Conservation (phyloP, 2,329 filamentous ascomycete genomes). For the Botrytis fragariae region DNA sequence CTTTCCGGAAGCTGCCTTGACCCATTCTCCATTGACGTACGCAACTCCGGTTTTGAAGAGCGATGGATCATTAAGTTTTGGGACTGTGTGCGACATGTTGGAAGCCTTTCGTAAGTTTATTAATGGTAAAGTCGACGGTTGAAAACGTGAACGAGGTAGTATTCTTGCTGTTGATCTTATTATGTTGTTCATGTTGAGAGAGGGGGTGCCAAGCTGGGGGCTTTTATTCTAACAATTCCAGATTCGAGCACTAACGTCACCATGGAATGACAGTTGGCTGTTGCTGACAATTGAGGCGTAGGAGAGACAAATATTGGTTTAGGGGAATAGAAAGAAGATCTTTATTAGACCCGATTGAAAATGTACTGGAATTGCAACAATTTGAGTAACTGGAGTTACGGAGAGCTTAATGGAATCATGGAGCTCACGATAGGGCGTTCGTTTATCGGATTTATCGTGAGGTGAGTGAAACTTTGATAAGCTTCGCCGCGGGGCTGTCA, state of each 20-base stretch:
- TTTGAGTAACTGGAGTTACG: constrained; percentile 5
- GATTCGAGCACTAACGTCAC: not conserved
- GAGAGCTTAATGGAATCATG: not conserved
- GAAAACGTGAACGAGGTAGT: constrained; percentile 31
- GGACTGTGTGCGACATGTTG: constrained; percentile 34
- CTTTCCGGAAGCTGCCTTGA: constrained; percentile 79
- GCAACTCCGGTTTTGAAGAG: constrained; percentile 78
- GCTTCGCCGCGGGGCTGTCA: not conserved
- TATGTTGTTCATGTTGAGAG: constrained; percentile 31
- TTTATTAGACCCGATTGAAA: not conserved
- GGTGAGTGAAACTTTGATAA: not conserved
- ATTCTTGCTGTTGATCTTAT: constrained; percentile 30
- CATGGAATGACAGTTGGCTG: constrained; percentile 14
- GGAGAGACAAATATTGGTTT: not conserved
- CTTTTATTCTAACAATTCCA: constrained; percentile 13
- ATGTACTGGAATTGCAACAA: not conserved
- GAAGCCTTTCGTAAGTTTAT: constrained; percentile 29
- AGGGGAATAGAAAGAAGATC: not conserved
- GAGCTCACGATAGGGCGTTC: not conserved
- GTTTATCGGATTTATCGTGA: constrained; percentile 8
- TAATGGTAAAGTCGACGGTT: constrained; percentile 30
- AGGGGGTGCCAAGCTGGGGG: not conserved
- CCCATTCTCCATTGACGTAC: constrained; percentile 93
- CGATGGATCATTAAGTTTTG: constrained; percentile 71
- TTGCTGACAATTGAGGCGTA: constrained; percentile 7